Conservation (phyloP, 306 rosid species). For the Pachyrhizus erosus region DNA sequence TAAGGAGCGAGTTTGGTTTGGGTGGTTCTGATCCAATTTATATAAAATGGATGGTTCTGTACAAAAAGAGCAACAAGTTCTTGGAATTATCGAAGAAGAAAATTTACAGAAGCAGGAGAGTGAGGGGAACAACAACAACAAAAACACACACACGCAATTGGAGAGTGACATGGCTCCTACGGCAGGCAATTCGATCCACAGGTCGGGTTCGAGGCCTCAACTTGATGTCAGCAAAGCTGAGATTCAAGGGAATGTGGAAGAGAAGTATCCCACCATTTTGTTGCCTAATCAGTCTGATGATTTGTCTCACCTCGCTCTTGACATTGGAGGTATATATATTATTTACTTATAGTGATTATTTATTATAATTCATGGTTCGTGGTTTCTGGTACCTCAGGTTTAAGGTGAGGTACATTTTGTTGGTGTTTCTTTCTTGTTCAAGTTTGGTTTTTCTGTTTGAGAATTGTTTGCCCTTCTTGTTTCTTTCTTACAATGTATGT, state of each 20-base stretch:
- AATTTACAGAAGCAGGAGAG: not conserved
- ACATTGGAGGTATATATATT: constrained; percentile 82
- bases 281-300: constrained; percentile 98
- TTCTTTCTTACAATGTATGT: not conserved
- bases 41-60: constrained; percentile 64
- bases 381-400: not conserved
- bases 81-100: constrained; percentile 55
- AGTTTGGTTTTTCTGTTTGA: not conserved
- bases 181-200: constrained; percentile 74
- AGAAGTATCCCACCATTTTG: constrained; percentile 86
- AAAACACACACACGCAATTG: not conserved
- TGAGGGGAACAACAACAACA: constrained; percentile 31
- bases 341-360: not conserved
- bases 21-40: constrained; percentile 42
- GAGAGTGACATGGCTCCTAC: constrained; percentile 64
- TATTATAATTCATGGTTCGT: not conserved
- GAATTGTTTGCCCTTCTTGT: constrained; percentile 11
- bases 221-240: constrained; percentile 97
- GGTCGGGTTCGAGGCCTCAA: constrained; percentile 90
- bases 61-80: constrained; percentile 50
- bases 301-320: constrained; percentile 87
- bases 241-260: constrained; percentile 82
- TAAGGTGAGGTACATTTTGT: not conserved
- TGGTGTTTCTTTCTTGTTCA: not conserved
- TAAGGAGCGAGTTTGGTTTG: constrained; percentile 43